Conservation (phyloP, 2,329 filamentous ascomycete species). For the Aspergillus vadensis region DNA sequence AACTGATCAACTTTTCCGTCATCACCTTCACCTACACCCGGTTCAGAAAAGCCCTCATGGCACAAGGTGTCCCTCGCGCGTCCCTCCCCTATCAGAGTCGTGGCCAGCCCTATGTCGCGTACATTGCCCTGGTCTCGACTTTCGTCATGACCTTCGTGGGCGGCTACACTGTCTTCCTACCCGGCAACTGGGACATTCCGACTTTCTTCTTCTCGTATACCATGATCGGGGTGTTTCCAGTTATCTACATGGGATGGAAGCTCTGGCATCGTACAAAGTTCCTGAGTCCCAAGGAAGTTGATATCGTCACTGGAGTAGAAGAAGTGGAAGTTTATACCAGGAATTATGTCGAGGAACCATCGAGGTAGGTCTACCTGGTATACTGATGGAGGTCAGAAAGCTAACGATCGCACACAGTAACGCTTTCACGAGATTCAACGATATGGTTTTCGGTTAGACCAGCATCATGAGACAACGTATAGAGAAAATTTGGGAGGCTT, state of each 20-base stretch:
- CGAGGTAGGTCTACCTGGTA: constrained; percentile 49
- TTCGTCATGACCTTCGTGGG: constrained; percentile 73
- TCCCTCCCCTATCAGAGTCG: constrained; percentile 70
- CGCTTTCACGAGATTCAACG: constrained; percentile 21
- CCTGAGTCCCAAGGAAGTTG: constrained; percentile 59
- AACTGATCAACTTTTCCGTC: constrained; percentile 71
- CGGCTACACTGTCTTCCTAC: constrained; percentile 75
- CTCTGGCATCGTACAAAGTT: constrained; percentile 64
- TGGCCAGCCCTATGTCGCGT: constrained; percentile 72
- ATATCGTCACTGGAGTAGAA: constrained; percentile 63
- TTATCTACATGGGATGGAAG: constrained; percentile 73
- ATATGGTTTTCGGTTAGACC: constrained; percentile 23
- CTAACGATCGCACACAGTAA: constrained; percentile 27
- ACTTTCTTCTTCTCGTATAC: constrained; percentile 77
- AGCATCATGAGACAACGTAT: neutral
- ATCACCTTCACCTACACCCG: constrained; percentile 71
- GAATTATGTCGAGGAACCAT: constrained; percentile 57
- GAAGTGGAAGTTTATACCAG: constrained; percentile 69
- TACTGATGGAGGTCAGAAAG: neutral
- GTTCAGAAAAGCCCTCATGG: constrained; percentile 69
- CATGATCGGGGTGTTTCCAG: constrained; percentile 70
- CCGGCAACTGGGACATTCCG: constrained; percentile 66
- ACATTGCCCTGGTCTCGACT: constrained; percentile 63
- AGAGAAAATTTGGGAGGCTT: neutral
- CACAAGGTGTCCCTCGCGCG: constrained; percentile 68